A percentile compares a stretch with the other conserved stretches of the same genome.
phyloP scores from a whole-genome alignment of 2,329 filamentous ascomycete genomes.

The Teratosphaeria gauchensis region DNA sequence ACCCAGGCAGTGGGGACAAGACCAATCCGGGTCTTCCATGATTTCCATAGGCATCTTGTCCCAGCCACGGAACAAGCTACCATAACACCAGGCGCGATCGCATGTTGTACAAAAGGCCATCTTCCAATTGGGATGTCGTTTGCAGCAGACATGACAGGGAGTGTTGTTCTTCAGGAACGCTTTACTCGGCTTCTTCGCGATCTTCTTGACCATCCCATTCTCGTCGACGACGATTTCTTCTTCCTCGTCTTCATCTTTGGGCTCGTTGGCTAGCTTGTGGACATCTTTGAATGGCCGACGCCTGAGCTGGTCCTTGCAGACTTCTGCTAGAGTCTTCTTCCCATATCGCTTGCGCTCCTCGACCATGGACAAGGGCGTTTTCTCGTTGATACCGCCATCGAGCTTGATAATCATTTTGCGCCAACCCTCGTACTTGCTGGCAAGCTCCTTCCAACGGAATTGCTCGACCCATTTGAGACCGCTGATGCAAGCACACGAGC shows the following conservation, averaged over 20 bases:
- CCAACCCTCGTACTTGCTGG: conserved; percentile 73
- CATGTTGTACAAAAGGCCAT: conserved; percentile 74
- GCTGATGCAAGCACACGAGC: conserved; percentile 83
- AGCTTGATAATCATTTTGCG: conserved; percentile 66
- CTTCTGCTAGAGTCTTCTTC: conserved; percentile 76
- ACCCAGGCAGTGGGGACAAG: conserved; percentile 74
- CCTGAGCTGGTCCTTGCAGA: conserved; percentile 85
- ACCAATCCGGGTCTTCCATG: conserved; percentile 74
- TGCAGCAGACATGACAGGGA: conserved; percentile 73
- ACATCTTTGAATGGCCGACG: conserved; percentile 75
- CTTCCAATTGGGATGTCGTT: conserved; percentile 74
- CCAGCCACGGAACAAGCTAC: conserved; percentile 83
- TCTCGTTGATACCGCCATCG: conserved; percentile 55
- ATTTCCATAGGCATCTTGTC: conserved; percentile 77
- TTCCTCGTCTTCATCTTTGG: conserved; percentile 36
- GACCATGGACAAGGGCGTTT: conserved; percentile 60
- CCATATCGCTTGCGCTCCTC: conserved; percentile 56
- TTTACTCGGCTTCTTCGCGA: conserved; percentile 49
- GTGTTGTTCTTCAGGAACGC: conserved; percentile 41
- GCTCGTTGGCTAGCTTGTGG: conserved; percentile 46
- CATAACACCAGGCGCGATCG: conserved; percentile 75
- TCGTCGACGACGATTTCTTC: conserved; percentile 54
- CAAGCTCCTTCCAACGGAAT: conserved; percentile 73
- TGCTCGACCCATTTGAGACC: conserved; percentile 86
- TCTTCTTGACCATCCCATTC: conserved; percentile 53